phyloP scores from a whole-genome alignment of 257 asterid genomes.

The Solanum ossicruentum region DNA sequence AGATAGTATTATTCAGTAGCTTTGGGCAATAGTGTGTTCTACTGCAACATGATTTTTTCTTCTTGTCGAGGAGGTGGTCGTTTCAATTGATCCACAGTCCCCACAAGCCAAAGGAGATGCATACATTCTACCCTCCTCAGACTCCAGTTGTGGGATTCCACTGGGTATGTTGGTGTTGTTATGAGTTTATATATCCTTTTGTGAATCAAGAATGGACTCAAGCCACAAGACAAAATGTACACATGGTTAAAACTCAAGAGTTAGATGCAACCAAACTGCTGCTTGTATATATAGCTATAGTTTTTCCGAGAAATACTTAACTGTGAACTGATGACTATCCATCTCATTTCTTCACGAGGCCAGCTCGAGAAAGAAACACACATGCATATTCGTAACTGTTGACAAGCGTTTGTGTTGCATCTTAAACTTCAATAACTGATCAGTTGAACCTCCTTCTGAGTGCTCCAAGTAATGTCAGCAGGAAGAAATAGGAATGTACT shows the following conservation, averaged over 20 bases:
- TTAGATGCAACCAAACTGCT: not conserved
- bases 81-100: too few relatives aligned
- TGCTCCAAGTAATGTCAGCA: not conserved
- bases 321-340: not conserved
- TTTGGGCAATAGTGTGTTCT: too few relatives aligned
- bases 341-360: not conserved
- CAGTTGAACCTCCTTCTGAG: not conserved
- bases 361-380: not conserved
- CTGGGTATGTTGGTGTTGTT: too few relatives aligned
- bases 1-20: too few relatives aligned
- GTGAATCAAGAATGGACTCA: not conserved
- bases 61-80: too few relatives aligned
- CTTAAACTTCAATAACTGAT: not conserved
- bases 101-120: too few relatives aligned
- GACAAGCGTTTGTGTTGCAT: not conserved
- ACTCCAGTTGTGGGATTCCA: too few relatives aligned
- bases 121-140: too few relatives aligned
- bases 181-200: not conserved
- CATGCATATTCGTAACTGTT: not conserved
- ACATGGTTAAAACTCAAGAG: not conserved
- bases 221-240: not conserved
- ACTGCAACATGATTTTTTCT: too few relatives aligned
- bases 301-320: not conserved
- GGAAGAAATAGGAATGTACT: not conserved
- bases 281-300: not conserved